Evolutionary conservation across 805 yeast species (phyloP).

Genomic region (Spathaspora girioi): DNA sequence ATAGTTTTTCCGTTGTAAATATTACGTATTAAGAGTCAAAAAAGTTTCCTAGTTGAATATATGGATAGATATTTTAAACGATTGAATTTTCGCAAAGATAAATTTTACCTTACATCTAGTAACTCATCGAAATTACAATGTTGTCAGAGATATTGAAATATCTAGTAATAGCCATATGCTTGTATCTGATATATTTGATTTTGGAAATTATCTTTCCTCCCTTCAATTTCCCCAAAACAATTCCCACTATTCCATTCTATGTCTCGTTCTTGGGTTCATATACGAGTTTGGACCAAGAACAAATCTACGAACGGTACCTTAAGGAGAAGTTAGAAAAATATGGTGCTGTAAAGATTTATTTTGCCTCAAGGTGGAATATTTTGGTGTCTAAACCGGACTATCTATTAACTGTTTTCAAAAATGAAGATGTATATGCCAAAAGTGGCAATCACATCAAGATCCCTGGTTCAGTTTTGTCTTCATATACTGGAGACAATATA

Average conservation of each 20-base stretch:
- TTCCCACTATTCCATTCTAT: conserved; percentile 62
- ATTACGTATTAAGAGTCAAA: neutral
- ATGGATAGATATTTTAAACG: neutral
- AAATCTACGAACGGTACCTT: conserved; percentile 42
- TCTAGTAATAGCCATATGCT: neutral
- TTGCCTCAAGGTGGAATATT: conserved; percentile 61
- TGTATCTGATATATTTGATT: neutral
- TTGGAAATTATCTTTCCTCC: conserved; percentile 42
- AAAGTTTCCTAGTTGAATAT: neutral
- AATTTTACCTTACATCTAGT: neutral
- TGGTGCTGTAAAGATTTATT: conserved; percentile 59
- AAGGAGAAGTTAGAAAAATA: conserved; percentile 43
- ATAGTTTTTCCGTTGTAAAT: neutral
- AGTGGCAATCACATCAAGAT: conserved; percentile 60
- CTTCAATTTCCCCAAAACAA: conserved; percentile 44
- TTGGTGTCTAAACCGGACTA: conserved; percentile 47
- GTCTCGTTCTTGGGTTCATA: conserved; percentile 47
- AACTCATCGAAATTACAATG: neutral
- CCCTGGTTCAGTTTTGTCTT: conserved; percentile 50
- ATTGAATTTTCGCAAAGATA: neutral
- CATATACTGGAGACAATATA: conserved; percentile 58
- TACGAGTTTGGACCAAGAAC: conserved; percentile 45
- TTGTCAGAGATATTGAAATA: conserved; percentile 1
- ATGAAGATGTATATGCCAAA: conserved; percentile 50
- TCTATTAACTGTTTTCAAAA: conserved; percentile 43